A percentile compares a stretch with the other conserved stretches of the same genome.
These are phyloP conservation scores for Myxozyma sirexii DNA, from an alignment of 805 yeast species.

Conservation along the genomic window DNA sequence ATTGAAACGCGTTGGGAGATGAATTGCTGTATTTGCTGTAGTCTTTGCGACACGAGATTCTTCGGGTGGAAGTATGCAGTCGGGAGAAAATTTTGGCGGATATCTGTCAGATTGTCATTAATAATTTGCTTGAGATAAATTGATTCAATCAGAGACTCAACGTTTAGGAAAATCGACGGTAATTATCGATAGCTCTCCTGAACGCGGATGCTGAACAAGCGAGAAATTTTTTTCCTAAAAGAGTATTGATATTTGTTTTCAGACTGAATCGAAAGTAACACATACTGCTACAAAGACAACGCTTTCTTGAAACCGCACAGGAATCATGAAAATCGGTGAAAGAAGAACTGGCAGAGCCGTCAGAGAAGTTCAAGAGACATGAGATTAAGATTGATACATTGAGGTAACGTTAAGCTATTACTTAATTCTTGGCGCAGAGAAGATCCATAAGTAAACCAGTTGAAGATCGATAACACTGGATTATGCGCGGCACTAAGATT, in stretches of 20 bases:
- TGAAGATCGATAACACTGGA: background rate
- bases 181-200: background rate
- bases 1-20: background rate
- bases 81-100: background rate
- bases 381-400: background rate
- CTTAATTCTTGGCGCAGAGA: background rate
- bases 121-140: too few relatives aligned
- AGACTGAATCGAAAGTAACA: background rate
- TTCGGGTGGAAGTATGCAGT: constrained; percentile 8
- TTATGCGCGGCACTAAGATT: background rate
- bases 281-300: constrained; percentile 15
- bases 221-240: background rate
- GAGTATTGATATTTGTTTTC: background rate
- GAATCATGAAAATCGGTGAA: constrained; percentile 23
- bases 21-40: background rate
- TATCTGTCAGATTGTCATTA: too few relatives aligned
- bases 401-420: background rate
- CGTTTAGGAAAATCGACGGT: background rate
- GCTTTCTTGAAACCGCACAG: constrained; percentile 6
- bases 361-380: background rate
- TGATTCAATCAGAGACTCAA: too few relatives aligned
- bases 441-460: background rate
- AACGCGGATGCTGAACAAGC: background rate
- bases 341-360: background rate
- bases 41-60: background rate